Evolutionary conservation across 2,329 filamentous ascomycete genomes (phyloP).

Genomic region (Aspergillus oerlinghausenensis): DNA sequence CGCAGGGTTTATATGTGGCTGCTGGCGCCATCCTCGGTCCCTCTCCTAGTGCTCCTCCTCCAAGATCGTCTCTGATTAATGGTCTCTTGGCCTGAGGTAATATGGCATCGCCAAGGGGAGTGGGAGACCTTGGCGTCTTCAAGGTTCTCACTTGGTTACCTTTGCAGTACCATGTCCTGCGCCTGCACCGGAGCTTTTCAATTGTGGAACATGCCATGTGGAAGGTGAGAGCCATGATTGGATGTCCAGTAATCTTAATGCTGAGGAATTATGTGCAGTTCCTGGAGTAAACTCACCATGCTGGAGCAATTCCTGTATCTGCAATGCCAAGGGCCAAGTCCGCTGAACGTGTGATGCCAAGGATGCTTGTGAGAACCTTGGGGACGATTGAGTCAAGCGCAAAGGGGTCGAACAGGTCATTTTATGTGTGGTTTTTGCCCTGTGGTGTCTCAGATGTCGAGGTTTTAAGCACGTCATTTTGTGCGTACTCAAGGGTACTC

Average conservation of each 20-base stretch:
- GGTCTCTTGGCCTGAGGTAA: not conserved
- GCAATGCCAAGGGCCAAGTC: not conserved
- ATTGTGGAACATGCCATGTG: not conserved
- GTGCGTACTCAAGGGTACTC: not conserved
- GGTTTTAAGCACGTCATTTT: not conserved
- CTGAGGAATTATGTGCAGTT: not conserved
- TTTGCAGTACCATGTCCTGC: not conserved
- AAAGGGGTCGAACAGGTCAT: not conserved
- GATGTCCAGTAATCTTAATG: too few relatives aligned
- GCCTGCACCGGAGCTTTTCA: not conserved
- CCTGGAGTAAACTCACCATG: not conserved
- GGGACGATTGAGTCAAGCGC: not conserved
- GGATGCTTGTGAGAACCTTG: not conserved
- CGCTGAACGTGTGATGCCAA: not conserved
- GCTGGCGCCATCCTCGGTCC: not conserved
- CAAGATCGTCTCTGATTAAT: not conserved
- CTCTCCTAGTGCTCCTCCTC: not conserved
- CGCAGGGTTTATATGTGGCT: not conserved
- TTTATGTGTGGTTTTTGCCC: too few relatives aligned
- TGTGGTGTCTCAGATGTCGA: too few relatives aligned
- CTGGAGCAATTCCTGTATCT: not conserved
- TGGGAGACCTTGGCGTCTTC: conserved; percentile 16
- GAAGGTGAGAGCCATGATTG: not conserved
- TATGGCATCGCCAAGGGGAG: conserved; percentile 11
- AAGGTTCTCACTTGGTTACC: conserved; percentile 14